Evolutionary conservation across 768 basidiomycete species (phyloP).

Genomic region (Agrocybe praecox): DNA sequence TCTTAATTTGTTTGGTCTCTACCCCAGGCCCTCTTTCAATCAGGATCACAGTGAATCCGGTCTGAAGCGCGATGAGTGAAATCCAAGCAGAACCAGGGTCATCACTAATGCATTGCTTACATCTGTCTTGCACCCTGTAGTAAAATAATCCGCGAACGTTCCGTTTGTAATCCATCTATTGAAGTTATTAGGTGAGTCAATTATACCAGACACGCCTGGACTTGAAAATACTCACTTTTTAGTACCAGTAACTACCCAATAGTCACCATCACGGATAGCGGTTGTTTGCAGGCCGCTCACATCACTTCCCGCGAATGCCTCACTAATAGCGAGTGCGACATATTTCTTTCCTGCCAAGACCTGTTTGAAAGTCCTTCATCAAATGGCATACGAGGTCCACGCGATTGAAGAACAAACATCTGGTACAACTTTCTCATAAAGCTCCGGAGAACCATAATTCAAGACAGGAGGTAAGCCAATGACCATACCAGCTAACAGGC

Average conservation of each 20-base stretch:
- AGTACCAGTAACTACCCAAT: constrained; percentile 90
- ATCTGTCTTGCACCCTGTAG: constrained; percentile 75
- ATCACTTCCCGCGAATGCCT: constrained; percentile 92
- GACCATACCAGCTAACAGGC: constrained; percentile 76
- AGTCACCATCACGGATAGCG: constrained; percentile 81
- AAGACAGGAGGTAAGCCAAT: constrained; percentile 90
- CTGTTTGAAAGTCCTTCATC: constrained; percentile 19
- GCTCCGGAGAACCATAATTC: constrained; percentile 81
- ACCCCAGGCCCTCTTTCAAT: constrained; percentile 73
- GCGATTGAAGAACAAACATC: constrained; percentile 44
- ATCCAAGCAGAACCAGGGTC: constrained; percentile 1
- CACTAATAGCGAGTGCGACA: constrained; percentile 88
- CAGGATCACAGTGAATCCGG: constrained; percentile 76
- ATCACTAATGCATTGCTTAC: constrained; percentile 31
- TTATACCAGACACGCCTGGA: neutral
- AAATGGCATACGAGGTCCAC: neutral
- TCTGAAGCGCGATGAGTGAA: constrained; percentile 34
- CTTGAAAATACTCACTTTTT: constrained; percentile 77
- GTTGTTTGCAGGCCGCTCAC: constrained; percentile 84
- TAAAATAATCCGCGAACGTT: constrained; percentile 83
- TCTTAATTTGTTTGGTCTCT: constrained; percentile 89
- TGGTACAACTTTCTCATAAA: constrained; percentile 71
- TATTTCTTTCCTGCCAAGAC: constrained; percentile 75
- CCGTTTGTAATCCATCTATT: constrained; percentile 89
- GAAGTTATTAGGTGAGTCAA: neutral